Evolutionary conservation across 2,329 filamentous ascomycete genomes (phyloP).

Genomic region (Ilyonectria mors-panacis): DNA sequence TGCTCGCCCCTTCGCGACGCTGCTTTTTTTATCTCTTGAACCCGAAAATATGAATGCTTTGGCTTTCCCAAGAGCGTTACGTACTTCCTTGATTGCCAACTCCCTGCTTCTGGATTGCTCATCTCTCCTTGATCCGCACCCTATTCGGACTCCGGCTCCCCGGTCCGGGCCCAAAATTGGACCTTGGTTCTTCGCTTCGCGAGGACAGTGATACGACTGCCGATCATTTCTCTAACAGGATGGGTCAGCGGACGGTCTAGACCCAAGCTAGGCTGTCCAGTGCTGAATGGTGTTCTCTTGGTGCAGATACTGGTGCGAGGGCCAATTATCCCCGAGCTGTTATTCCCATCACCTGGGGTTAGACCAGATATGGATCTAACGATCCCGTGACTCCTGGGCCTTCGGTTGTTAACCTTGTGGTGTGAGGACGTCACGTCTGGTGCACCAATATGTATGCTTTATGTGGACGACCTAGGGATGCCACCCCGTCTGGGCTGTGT

Average conservation of each 20-base stretch:
- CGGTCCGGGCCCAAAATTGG: background rate
- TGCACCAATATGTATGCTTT: background rate
- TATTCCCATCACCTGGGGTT: conserved; percentile 19
- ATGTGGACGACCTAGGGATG: background rate
- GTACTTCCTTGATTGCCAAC: too few relatives aligned
- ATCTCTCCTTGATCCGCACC: conserved; percentile 11
- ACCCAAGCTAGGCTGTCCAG: background rate
- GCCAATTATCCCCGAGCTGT: conserved; percentile 4
- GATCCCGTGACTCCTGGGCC: background rate
- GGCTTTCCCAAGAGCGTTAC: background rate
- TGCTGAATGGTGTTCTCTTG: background rate
- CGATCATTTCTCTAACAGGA: conserved; percentile 13
- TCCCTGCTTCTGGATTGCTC: conserved; percentile 1
- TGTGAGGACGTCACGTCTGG: background rate
- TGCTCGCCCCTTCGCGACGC: background rate
- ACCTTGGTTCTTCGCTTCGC: background rate
- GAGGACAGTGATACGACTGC: conserved; percentile 4
- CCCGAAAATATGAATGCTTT: background rate
- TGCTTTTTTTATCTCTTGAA: background rate
- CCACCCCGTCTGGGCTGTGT: background rate
- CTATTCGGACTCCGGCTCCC: conserved; percentile 15
- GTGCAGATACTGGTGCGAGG: background rate
- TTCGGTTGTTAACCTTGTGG: background rate
- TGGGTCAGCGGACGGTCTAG: conserved; percentile 14
- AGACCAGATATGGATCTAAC: too few relatives aligned